These are phyloP conservation scores for Moniliella sp. DNA, from an alignment of 1,284 basidiomycete genomes.

Conservation along the genomic window DNA sequence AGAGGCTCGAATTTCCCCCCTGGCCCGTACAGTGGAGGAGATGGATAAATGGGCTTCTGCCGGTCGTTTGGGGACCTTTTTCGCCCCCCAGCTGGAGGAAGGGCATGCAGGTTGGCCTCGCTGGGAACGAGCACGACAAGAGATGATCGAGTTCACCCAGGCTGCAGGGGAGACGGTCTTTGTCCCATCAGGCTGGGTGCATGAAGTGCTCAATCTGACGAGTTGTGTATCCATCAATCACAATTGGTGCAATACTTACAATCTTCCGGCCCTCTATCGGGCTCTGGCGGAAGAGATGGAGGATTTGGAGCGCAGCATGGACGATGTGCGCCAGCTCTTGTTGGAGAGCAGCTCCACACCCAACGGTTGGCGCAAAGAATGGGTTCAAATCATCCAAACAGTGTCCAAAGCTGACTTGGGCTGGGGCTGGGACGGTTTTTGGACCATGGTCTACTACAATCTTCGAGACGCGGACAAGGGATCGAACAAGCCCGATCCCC, in stretches of 20 bases:
- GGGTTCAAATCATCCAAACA: constrained; percentile 10
- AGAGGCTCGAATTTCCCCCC: constrained; percentile 12
- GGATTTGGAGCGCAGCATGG: background rate
- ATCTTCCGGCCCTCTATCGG: constrained; percentile 36
- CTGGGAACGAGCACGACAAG: constrained; percentile 4
- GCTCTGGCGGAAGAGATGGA: constrained; percentile 32
- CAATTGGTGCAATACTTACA: constrained; percentile 39
- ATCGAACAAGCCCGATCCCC: no score
- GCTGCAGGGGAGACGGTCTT: constrained; percentile 19
- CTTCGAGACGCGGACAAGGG: constrained; percentile 3
- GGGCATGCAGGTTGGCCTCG: constrained; percentile 6
- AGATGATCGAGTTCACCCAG: constrained; percentile 3
- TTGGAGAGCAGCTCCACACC: background rate
- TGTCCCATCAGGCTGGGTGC: constrained; percentile 31
- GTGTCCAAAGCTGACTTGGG: constrained; percentile 18
- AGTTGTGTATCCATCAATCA: constrained; percentile 21
- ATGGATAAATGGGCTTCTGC: constrained; percentile 8
- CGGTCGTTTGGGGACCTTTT: constrained; percentile 11
- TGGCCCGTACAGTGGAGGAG: constrained; percentile 12
- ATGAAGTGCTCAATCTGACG: constrained; percentile 28
- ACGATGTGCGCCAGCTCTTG: background rate
- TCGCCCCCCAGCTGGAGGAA: no score
- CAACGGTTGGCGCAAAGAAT: constrained; percentile 11
- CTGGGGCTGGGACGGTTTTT: constrained; percentile 28
- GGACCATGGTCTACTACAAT: constrained; percentile 18